Conservation (phyloP, 78 protist species). For the Acrasis kona region DNA sequence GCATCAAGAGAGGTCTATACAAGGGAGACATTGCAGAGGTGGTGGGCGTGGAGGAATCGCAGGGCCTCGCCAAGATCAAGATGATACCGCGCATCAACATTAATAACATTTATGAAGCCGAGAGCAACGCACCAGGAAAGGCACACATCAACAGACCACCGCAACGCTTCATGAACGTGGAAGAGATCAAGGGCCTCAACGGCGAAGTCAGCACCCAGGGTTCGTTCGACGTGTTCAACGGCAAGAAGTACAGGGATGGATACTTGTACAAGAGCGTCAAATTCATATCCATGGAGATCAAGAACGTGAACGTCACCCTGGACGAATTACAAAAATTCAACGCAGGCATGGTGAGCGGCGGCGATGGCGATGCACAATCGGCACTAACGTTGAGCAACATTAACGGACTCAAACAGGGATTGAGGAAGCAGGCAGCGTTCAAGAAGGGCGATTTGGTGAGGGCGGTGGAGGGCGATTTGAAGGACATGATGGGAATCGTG, state of each 20-base stretch:
- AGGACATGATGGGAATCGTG: neutral
- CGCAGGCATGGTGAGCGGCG: neutral
- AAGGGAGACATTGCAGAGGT: conserved; percentile 27
- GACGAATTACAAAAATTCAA: conserved; percentile 9
- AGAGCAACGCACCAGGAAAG: too few species aligned
- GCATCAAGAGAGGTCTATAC: conserved; percentile 16
- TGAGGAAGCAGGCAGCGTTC: neutral
- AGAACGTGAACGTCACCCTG: neutral
- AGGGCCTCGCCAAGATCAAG: neutral
- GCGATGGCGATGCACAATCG: too few species aligned
- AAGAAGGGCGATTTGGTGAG: neutral
- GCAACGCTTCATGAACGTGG: neutral
- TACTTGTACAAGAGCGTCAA: neutral
- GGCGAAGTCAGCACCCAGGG: neutral
- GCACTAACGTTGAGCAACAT: neutral
- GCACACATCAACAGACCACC: neutral
- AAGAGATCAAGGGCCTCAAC: conserved; percentile 1
- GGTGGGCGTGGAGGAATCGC: neutral
- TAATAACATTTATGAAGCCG: too few species aligned
- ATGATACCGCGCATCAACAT: conserved; percentile 8
- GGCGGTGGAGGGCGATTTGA: conserved; percentile 7
- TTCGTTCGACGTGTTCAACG: neutral
- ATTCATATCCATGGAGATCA: neutral
- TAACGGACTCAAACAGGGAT: too few species aligned
- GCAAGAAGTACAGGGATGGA: conserved; percentile 1